Conservation (phyloP, 2,329 filamentous ascomycete genomes). For the Alternaria gaisen region DNA sequence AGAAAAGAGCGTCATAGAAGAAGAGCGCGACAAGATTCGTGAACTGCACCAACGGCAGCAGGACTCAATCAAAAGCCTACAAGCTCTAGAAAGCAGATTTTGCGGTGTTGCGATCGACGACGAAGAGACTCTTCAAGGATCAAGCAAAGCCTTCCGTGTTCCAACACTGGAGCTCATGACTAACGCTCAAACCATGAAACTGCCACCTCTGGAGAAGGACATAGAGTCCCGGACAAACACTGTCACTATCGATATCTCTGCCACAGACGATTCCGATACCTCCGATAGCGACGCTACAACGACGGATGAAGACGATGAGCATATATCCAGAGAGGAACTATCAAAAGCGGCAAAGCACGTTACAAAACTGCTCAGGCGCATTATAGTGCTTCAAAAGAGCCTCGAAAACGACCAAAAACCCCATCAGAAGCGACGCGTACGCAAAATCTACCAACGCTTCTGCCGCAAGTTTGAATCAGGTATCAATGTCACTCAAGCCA, state of each 20-base stretch:
- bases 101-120: slow-evolving; percentile 24
- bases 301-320: slow-evolving; percentile 29
- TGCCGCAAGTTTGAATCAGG: slow-evolving; percentile 33
- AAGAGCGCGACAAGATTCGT: slow-evolving; percentile 38
- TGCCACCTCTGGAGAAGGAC: background rate
- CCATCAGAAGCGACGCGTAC: slow-evolving; percentile 22
- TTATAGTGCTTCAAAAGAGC: slow-evolving; percentile 28
- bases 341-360: slow-evolving; percentile 33
- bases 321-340: slow-evolving; percentile 33
- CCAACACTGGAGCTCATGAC: slow-evolving; percentile 28
- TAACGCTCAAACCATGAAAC: background rate
- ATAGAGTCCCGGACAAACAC: background rate
- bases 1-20: slow-evolving; percentile 26
- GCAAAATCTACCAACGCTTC: slow-evolving; percentile 37
- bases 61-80: slow-evolving; percentile 32
- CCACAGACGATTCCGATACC: slow-evolving; percentile 21
- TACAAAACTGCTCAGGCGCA: slow-evolving; percentile 30
- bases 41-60: slow-evolving; percentile 39
- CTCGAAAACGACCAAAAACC: slow-evolving; percentile 11
- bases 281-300: slow-evolving; percentile 31
- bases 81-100: slow-evolving; percentile 33
- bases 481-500: slow-evolving; percentile 5
- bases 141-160: slow-evolving; percentile 16
- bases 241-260: background rate
- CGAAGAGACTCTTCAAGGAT: slow-evolving; percentile 24